phyloP scores from a whole-genome alignment of 768 basidiomycete species.

The Suillus discolor region DNA sequence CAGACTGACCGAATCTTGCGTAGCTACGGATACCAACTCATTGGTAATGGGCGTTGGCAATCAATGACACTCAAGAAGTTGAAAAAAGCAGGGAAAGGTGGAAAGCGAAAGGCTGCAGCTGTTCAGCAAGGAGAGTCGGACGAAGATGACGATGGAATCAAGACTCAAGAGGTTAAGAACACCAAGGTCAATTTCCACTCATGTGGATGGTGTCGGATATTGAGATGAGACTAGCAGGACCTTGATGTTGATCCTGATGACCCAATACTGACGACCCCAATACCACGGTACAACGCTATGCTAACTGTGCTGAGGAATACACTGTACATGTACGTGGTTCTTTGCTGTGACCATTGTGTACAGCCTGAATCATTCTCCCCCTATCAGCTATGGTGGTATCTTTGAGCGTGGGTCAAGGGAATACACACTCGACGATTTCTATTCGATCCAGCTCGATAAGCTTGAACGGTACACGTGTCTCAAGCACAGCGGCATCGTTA shows the following conservation, averaged over 20 bases:
- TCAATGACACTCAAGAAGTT: slow-evolving; percentile 69
- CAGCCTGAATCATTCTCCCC: not conserved
- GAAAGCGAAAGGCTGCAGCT: slow-evolving; percentile 44
- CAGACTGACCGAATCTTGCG: not conserved
- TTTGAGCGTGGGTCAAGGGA: slow-evolving; percentile 81
- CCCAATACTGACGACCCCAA: slow-evolving; percentile 62
- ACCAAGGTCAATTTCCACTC: not conserved
- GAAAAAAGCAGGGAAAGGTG: slow-evolving; percentile 50
- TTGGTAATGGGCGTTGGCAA: slow-evolving; percentile 77
- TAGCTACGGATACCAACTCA: slow-evolving; percentile 79
- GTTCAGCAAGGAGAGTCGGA: slow-evolving; percentile 13
- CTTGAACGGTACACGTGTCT: slow-evolving; percentile 77
- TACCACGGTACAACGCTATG: slow-evolving; percentile 87
- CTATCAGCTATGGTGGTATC: slow-evolving; percentile 80
- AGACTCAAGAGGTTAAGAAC: slow-evolving; percentile 22
- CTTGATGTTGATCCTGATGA: slow-evolving; percentile 61
- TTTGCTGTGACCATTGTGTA: not conserved
- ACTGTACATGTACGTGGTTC: slow-evolving; percentile 70
- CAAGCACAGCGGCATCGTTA: slow-evolving; percentile 62
- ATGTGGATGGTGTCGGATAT: not conserved
- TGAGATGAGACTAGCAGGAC: slow-evolving; percentile 14
- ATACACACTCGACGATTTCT: slow-evolving; percentile 89
- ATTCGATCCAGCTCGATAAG: slow-evolving; percentile 80
- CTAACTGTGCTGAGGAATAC: slow-evolving; percentile 82
- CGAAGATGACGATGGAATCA: slow-evolving; percentile 21